A percentile compares a stretch with the other conserved stretches of the same genome.
Conservation (phyloP, 805 yeast genomes). For the Maudiozyma barnettii region DNA sequence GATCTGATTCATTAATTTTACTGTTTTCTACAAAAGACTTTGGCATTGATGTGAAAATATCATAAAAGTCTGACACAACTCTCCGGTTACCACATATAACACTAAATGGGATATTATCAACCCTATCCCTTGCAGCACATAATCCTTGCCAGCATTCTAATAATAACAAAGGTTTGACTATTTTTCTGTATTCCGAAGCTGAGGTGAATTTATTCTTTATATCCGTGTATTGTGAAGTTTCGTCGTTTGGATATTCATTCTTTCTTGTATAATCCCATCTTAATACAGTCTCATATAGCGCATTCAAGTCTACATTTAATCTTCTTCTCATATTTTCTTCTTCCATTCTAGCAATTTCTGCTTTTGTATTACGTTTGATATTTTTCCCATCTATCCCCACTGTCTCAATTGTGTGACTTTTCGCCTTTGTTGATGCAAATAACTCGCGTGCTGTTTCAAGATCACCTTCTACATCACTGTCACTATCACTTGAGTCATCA, state of each 20-base stretch:
- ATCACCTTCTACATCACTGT: conserved; percentile 34
- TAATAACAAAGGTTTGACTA: conserved; percentile 71
- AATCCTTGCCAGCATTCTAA: conserved; percentile 93
- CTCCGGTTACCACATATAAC: conserved; percentile 70
- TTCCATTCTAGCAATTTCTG: conserved; percentile 42
- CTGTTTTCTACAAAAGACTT: conserved; percentile 41
- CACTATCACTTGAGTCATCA: conserved; percentile 29
- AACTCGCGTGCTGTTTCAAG: conserved; percentile 30
- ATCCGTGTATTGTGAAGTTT: conserved; percentile 30
- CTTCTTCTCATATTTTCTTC: conserved; percentile 74
- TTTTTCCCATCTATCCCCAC: conserved; percentile 36
- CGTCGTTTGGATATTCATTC: conserved; percentile 52
- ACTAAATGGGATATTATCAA: conserved; percentile 48
- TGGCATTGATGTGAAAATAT: conserved; percentile 66
- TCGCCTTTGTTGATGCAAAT: conserved; percentile 27
- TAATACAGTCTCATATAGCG: conserved; percentile 59
- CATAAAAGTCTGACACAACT: conserved; percentile 78
- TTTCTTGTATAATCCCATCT: conserved; percentile 63
- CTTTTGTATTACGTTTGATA: conserved; percentile 30
- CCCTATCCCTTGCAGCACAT: conserved; percentile 57
- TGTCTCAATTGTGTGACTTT: conserved; percentile 25
- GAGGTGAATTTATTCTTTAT: conserved; percentile 49
- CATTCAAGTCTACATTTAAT: conserved; percentile 65
- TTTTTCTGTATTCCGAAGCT: conserved; percentile 55
- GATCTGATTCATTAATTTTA: conserved; percentile 63